Conservation (phyloP, 768 basidiomycete species). For the Kwoniella bestiolae region DNA sequence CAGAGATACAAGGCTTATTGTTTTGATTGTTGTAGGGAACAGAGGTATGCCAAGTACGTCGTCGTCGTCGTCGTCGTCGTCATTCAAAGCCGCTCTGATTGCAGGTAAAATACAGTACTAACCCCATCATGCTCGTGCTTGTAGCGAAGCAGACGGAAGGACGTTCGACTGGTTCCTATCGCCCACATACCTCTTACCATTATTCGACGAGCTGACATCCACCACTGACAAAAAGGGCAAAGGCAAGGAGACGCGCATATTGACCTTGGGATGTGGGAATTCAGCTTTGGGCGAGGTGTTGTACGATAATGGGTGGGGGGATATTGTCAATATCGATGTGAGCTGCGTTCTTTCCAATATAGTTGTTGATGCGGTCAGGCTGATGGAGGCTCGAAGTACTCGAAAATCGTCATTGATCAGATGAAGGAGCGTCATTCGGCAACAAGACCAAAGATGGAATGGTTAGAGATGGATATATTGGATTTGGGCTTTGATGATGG, state of each 20-base stretch:
- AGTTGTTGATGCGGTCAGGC: no score
- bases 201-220: slow-evolving; percentile 41
- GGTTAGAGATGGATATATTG: slow-evolving; percentile 58
- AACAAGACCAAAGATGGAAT: slow-evolving; percentile 51
- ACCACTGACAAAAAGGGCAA: slow-evolving; percentile 6
- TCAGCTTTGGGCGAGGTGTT: slow-evolving; percentile 47
- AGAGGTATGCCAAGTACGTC: slow-evolving; percentile 53
- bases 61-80: neutral
- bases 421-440: slow-evolving; percentile 50
- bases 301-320: slow-evolving; percentile 57
- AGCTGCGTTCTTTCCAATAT: slow-evolving; percentile 22
- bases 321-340: slow-evolving; percentile 58
- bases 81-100: no score
- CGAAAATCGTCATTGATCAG: slow-evolving; percentile 53
- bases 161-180: slow-evolving; percentile 58
- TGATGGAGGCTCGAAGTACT: slow-evolving; percentile 40
- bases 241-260: slow-evolving; percentile 40
- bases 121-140: neutral
- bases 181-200: slow-evolving; percentile 49
- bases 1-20: neutral
- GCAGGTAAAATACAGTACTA: no score
- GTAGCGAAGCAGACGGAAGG: slow-evolving; percentile 49
- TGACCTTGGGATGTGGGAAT: slow-evolving; percentile 55
- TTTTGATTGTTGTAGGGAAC: slow-evolving; percentile 40
- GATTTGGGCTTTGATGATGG: slow-evolving; percentile 52